Conservation (phyloP, 1,284 basidiomycete genomes). For the Apiotrichum veenhuisii region DNA sequence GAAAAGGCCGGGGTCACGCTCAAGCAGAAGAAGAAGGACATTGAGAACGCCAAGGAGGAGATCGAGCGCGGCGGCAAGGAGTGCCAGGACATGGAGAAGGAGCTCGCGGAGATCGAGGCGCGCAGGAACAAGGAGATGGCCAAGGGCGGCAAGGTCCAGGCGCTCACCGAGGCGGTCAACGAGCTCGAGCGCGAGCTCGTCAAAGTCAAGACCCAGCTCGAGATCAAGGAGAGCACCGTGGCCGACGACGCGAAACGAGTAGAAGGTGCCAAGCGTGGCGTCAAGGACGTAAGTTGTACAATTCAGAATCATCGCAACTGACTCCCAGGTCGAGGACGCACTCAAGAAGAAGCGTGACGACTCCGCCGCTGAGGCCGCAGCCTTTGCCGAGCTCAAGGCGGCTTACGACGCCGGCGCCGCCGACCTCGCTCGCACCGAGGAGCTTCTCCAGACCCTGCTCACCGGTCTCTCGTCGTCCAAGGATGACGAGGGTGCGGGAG, state of each 20-base stretch:
- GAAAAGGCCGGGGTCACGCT: slow-evolving; percentile 48
- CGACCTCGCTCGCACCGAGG: slow-evolving; percentile 72
- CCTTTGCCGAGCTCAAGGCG: slow-evolving; percentile 54
- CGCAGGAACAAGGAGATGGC: slow-evolving; percentile 58
- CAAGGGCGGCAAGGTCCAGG: slow-evolving; percentile 75
- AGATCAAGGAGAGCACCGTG: slow-evolving; percentile 73
- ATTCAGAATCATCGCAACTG: not conserved
- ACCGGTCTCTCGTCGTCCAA: slow-evolving; percentile 74
- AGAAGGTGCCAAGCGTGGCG: slow-evolving; percentile 56
- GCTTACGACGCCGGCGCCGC: slow-evolving; percentile 63
- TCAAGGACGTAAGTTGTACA: slow-evolving; percentile 59
- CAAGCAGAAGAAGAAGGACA: slow-evolving; percentile 39
- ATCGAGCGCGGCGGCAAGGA: slow-evolving; percentile 53
- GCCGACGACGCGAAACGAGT: slow-evolving; percentile 73
- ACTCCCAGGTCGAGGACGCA: slow-evolving; percentile 57
- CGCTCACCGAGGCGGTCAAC: slow-evolving; percentile 72
- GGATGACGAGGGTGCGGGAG: slow-evolving; percentile 64
- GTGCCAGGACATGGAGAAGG: slow-evolving; percentile 55
- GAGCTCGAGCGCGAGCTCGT: slow-evolving; percentile 79
- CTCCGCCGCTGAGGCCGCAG: slow-evolving; percentile 53
- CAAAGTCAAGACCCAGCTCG: slow-evolving; percentile 80
- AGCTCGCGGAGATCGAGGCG: slow-evolving; percentile 64
- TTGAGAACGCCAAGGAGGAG: slow-evolving; percentile 44
- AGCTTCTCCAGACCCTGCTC: slow-evolving; percentile 89
- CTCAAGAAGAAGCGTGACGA: slow-evolving; percentile 60